phyloP scores from a whole-genome alignment of 257 asterid genomes.

The Pogostemon cablin region DNA sequence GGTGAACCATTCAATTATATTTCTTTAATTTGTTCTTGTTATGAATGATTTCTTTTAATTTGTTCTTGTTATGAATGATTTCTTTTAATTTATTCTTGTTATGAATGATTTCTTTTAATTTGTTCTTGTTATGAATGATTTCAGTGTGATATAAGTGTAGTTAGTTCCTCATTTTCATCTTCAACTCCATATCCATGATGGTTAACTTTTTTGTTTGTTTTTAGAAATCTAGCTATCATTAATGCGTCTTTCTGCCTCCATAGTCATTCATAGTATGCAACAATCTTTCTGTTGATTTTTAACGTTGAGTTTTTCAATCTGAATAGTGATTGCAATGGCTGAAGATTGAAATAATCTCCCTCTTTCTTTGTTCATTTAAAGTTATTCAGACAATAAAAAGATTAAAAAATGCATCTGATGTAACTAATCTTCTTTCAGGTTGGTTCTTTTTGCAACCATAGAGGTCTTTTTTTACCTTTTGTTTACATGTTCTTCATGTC shows the following conservation, averaged over 20 bases:
- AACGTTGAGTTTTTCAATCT: neutral
- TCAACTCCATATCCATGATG: neutral
- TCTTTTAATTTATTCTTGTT: too few species aligned
- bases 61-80: too few species aligned
- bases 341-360: neutral
- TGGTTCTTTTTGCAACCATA: slow-evolving; percentile 81
- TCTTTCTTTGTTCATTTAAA: neutral
- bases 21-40: neutral
- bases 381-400: neutral
- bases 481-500: slow-evolving; percentile 14
- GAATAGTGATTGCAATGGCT: neutral
- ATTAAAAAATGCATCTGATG: slow-evolving; percentile 31
- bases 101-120: too few species aligned
- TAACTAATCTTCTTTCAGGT: slow-evolving; percentile 44
- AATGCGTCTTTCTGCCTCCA: neutral
- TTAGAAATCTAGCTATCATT: neutral
- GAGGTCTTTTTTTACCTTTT: slow-evolving; percentile 51
- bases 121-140: too few species aligned
- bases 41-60: too few species aligned
- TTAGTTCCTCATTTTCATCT: neutral
- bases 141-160: too few species aligned
- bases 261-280: neutral
- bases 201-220: neutral
- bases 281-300: neutral
- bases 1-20: slow-evolving; percentile 36